Percentiles rank a stretch among this genome's conserved stretches.
Conservation (phyloP, 1,284 basidiomycete genomes). For the Cryptococcus hybrid region DNA sequence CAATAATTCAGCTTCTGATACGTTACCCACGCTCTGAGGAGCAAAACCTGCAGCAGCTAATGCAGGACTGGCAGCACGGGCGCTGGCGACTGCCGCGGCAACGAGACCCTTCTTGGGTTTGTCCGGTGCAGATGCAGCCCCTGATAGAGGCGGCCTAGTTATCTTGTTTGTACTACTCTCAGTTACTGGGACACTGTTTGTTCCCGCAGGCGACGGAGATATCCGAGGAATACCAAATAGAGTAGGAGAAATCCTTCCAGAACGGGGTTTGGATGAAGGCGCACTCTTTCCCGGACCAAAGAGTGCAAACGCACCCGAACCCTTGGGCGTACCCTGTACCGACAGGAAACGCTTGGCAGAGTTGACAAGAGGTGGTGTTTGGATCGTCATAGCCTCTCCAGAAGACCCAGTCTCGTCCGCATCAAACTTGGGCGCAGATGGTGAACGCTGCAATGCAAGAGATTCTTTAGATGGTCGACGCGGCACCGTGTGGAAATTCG, state of each 20-base stretch:
- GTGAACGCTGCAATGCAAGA: slow-evolving; percentile 33
- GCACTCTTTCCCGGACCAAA: slow-evolving; percentile 18
- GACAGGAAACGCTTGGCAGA: slow-evolving; percentile 11
- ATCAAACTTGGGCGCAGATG: slow-evolving; percentile 37
- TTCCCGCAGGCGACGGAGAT: neutral
- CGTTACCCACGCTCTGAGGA: slow-evolving; percentile 57
- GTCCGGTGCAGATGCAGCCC: slow-evolving; percentile 1
- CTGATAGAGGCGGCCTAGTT: neutral
- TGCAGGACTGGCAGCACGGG: slow-evolving; percentile 39
- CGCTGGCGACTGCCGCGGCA: slow-evolving; percentile 39
- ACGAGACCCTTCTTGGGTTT: slow-evolving; percentile 31
- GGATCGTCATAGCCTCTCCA: slow-evolving; percentile 30
- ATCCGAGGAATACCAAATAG: neutral
- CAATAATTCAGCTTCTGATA: slow-evolving; percentile 76
- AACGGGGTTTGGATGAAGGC: neutral
- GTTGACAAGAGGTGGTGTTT: slow-evolving; percentile 22
- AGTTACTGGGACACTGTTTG: neutral
- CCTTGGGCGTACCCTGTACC: slow-evolving; percentile 15
- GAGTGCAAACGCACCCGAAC: slow-evolving; percentile 39
- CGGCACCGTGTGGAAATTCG: slow-evolving; percentile 38
- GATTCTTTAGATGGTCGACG: slow-evolving; percentile 39
- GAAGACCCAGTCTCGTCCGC: slow-evolving; percentile 37
- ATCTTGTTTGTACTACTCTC: neutral
- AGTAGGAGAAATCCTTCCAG: neutral
- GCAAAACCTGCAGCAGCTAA: slow-evolving; percentile 37